Conservation (phyloP, 331 rosid genomes). For the Malus hybrid region DNA sequence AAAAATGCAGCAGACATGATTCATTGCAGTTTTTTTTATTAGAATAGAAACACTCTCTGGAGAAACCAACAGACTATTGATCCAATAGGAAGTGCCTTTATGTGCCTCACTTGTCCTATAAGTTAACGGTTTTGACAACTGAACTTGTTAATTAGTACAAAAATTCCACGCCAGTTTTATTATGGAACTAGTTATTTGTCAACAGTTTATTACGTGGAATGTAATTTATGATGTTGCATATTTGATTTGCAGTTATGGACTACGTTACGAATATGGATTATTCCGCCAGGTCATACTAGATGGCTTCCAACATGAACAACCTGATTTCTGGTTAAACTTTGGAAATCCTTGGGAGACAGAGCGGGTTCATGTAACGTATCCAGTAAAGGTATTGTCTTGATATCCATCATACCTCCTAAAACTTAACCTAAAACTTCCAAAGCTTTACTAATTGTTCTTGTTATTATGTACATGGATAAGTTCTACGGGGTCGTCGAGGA, state of each 20-base stretch:
- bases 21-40: neutral
- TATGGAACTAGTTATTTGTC: neutral
- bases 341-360: slow-evolving; percentile 86
- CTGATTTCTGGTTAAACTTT: slow-evolving; percentile 71
- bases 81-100: neutral
- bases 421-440: slow-evolving; percentile 15
- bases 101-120: neutral
- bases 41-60: neutral
- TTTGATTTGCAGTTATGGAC: slow-evolving; percentile 51
- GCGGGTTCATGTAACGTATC: slow-evolving; percentile 60
- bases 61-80: neutral
- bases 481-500: slow-evolving; percentile 60
- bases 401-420: slow-evolving; percentile 8
- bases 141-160: neutral
- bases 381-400: slow-evolving; percentile 51
- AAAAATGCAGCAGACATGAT: neutral
- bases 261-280: slow-evolving; percentile 69
- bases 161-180: neutral
- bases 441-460: slow-evolving; percentile 10
- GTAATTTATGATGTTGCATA: slow-evolving; percentile 14
- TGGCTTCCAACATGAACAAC: slow-evolving; percentile 71
- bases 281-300: slow-evolving; percentile 67
- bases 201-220: neutral
- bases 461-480: slow-evolving; percentile 29
- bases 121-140: neutral